Evolutionary conservation across 352 stramenopile genomes (phyloP).

Genomic region (Pythium biforme): DNA sequence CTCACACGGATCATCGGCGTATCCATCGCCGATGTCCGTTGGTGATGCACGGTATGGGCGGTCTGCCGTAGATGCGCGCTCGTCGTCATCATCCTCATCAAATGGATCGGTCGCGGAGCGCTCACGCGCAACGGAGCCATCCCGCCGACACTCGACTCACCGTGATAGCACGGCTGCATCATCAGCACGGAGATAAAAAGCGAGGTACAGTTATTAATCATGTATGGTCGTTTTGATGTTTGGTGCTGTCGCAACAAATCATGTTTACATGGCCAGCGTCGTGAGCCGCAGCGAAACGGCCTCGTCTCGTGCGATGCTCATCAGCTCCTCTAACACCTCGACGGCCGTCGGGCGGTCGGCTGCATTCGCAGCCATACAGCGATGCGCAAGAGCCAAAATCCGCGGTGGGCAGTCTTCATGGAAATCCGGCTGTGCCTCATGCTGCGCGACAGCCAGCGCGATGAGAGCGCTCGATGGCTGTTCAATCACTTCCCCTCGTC

Average conservation of each 20-base stretch:
- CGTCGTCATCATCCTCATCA: constrained; percentile 3
- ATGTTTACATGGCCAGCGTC: background rate
- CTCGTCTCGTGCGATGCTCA: background rate
- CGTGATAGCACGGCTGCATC: background rate
- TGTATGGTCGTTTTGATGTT: background rate
- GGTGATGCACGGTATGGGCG: background rate
- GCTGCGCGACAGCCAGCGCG: constrained; percentile 5
- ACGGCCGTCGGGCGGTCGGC: background rate
- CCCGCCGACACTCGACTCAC: background rate
- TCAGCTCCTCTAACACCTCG: constrained; percentile 1
- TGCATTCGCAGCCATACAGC: constrained; percentile 1
- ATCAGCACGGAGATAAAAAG: background rate
- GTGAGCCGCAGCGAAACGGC: background rate
- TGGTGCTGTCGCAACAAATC: background rate
- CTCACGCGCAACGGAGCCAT: background rate
- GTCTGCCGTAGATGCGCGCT: constrained; percentile 1
- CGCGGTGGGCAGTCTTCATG: constrained; percentile 5
- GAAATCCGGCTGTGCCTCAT: background rate
- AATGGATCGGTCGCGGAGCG: background rate
- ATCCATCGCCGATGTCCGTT: constrained; percentile 14
- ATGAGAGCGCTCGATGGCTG: constrained; percentile 11
- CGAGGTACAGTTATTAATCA: background rate
- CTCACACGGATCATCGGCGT: constrained; percentile 29
- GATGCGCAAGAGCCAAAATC: background rate
- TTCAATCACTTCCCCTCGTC: background rate